A percentile compares a stretch with the other conserved stretches of the same genome.
Conservation (phyloP, 495 filamentous ascomycete species). For the Cudoniella acicularis region DNA sequence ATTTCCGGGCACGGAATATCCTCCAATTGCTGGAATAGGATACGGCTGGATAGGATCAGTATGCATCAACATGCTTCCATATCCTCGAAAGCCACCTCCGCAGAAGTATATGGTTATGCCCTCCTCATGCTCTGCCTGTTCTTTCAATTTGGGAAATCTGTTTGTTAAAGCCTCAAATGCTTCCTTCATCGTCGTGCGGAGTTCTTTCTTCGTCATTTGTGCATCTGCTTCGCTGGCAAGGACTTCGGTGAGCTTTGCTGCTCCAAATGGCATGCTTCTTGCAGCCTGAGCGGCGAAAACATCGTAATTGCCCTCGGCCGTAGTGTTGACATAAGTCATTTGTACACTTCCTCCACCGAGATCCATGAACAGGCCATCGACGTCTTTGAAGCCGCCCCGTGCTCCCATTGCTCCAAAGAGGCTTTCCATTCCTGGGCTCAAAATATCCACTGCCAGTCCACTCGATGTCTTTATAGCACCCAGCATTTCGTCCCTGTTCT, state of each 20-base stretch:
- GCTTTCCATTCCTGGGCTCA: conserved; percentile 79
- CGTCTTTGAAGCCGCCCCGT: conserved; percentile 64
- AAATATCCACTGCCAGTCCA: conserved; percentile 63
- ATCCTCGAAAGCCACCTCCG: conserved; percentile 87
- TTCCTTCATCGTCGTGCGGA: conserved; percentile 54
- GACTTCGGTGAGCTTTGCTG: conserved; percentile 69
- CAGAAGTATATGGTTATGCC: conserved; percentile 80
- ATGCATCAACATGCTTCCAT: conserved; percentile 80
- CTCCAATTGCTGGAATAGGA: conserved; percentile 80
- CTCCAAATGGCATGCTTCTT: conserved; percentile 72
- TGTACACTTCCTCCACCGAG: conserved; percentile 89
- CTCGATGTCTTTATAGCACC: conserved; percentile 55
- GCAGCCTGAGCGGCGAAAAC: conserved; percentile 43
- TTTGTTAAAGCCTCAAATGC: conserved; percentile 52
- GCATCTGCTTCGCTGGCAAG: conserved; percentile 43
- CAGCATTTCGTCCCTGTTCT: conserved; percentile 68
- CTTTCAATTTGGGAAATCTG: conserved; percentile 40
- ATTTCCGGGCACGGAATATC: conserved; percentile 61
- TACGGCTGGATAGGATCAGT: conserved; percentile 66
- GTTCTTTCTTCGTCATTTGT: conserved; percentile 46
- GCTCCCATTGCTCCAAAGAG: conserved; percentile 80
- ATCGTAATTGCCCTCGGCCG: conserved; percentile 33
- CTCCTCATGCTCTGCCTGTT: conserved; percentile 35
- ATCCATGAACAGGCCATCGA: conserved; percentile 77
- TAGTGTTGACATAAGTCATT: conserved; percentile 75